These are phyloP conservation scores for Discostella stelligeroides DNA, from an alignment of 108 stramenopile genomes.

Conservation along the genomic window DNA sequence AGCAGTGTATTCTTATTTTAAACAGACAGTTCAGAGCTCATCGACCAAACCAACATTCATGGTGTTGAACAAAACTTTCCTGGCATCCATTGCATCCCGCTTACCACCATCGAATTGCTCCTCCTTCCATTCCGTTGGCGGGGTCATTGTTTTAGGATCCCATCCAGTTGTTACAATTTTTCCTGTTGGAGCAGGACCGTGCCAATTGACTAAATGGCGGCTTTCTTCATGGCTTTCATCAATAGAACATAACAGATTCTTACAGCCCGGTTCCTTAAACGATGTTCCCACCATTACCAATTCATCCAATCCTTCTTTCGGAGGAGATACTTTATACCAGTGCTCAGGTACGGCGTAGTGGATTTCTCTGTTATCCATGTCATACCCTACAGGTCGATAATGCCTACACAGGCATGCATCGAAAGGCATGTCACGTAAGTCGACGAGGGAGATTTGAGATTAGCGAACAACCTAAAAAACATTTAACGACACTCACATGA, in stretches of 20 bases:
- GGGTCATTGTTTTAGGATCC: constrained; percentile 37
- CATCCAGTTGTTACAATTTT: constrained; percentile 51
- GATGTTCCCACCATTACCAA: constrained; percentile 64
- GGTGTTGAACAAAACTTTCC: constrained; percentile 7
- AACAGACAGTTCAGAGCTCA: no score
- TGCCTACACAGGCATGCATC: no score
- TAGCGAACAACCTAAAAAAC: no score
- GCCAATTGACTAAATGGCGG: constrained; percentile 48
- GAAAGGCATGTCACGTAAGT: no score
- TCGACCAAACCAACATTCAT: background rate
- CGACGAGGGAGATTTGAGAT: no score
- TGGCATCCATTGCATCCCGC: constrained; percentile 13
- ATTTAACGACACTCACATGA: constrained; percentile 42
- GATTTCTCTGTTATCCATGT: constrained; percentile 50
- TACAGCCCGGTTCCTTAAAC: constrained; percentile 71
- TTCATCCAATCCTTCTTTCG: constrained; percentile 28
- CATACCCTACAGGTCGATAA: background rate
- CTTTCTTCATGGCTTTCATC: constrained; percentile 31
- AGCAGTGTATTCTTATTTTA: no score
- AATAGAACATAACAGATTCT: constrained; percentile 48
- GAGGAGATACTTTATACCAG: background rate
- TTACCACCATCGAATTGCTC: constrained; percentile 32
- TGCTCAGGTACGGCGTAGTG: constrained; percentile 5
- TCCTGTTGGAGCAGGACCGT: constrained; percentile 61
- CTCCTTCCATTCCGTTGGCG: constrained; percentile 24